A percentile compares a stretch with the other conserved stretches of the same genome.
These are phyloP conservation scores for Colletotrichum shisoi DNA, from an alignment of 2,329 filamentous ascomycete genomes.

Conservation along the genomic window DNA sequence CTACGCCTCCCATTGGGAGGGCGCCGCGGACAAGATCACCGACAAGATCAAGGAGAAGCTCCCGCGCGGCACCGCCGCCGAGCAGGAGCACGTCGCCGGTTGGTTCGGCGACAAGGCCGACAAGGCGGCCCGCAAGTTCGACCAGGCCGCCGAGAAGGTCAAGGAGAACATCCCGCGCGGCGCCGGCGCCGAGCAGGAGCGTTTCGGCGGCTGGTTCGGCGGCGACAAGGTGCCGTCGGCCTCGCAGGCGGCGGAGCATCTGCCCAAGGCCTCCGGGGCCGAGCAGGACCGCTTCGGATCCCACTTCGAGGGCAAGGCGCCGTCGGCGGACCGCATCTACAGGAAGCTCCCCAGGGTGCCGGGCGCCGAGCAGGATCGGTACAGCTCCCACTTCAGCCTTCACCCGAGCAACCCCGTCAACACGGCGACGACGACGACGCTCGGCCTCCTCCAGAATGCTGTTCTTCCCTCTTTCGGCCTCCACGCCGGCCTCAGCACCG, in stretches of 20 bases:
- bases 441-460: constrained; percentile 62
- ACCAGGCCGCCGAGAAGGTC: constrained; percentile 26
- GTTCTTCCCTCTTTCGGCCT: constrained; percentile 63
- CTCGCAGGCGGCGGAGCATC: constrained; percentile 36
- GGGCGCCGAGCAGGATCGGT: constrained; percentile 40
- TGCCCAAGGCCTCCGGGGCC: constrained; percentile 29
- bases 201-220: constrained; percentile 20
- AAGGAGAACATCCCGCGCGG: constrained; percentile 15
- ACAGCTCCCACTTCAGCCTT: constrained; percentile 42
- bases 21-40: constrained; percentile 17
- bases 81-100: constrained; percentile 39
- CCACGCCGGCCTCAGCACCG: constrained; percentile 60
- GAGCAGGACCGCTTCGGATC: constrained; percentile 36
- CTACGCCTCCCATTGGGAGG: constrained; percentile 35
- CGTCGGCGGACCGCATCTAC: constrained; percentile 17
- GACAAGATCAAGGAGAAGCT: constrained; percentile 32
- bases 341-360: constrained; percentile 25
- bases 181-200: constrained; percentile 17
- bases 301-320: constrained; percentile 34
- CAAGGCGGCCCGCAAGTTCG: constrained; percentile 2
- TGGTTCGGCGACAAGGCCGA: constrained; percentile 37
- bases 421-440: constrained; percentile 39
- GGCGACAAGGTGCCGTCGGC: constrained; percentile 37
- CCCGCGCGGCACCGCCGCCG: constrained; percentile 31
- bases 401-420: constrained; percentile 35